These are phyloP conservation scores for Erythrophleum ivorense DNA, from an alignment of 331 rosid genomes.

Conservation along the genomic window DNA sequence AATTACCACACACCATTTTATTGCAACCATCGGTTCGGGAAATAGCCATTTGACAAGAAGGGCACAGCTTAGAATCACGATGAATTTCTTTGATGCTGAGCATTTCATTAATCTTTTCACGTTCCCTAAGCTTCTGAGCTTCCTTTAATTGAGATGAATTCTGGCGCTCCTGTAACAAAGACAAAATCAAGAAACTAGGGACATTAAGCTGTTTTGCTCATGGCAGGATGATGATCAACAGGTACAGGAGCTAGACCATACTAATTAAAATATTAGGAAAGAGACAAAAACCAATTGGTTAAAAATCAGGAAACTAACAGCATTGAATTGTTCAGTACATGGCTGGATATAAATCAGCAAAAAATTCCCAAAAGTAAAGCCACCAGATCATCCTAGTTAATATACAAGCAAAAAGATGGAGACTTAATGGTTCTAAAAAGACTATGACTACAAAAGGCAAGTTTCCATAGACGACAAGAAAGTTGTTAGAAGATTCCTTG, in stretches of 20 bases:
- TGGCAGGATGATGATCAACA: background rate
- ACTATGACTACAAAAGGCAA: background rate
- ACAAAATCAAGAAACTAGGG: slow-evolving; percentile 17
- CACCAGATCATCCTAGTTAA: slow-evolving; percentile 3
- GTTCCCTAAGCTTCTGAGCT: slow-evolving; percentile 67
- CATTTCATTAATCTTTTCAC: slow-evolving; percentile 77
- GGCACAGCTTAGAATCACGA: slow-evolving; percentile 85
- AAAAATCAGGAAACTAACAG: slow-evolving; percentile 13
- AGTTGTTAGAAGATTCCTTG: background rate
- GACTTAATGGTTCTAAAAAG: background rate
- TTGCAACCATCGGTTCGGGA: slow-evolving; percentile 86
- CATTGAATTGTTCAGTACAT: slow-evolving; percentile 15
- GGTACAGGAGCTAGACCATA: background rate
- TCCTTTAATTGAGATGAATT: slow-evolving; percentile 63
- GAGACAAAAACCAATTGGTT: background rate
- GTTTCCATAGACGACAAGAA: slow-evolving; percentile 1
- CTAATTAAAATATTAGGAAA: slow-evolving; percentile 9
- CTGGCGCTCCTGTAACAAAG: slow-evolving; percentile 76
- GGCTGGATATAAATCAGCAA: slow-evolving; percentile 8
- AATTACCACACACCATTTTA: slow-evolving; percentile 85
- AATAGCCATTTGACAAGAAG: slow-evolving; percentile 86
- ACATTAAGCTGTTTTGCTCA: slow-evolving; percentile 20
- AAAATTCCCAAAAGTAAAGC: background rate
- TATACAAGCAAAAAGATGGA: slow-evolving; percentile 7
- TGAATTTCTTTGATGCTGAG: slow-evolving; percentile 74